phyloP scores from a whole-genome alignment of 2,329 filamentous ascomycete species.

The Apiospora aurea region DNA sequence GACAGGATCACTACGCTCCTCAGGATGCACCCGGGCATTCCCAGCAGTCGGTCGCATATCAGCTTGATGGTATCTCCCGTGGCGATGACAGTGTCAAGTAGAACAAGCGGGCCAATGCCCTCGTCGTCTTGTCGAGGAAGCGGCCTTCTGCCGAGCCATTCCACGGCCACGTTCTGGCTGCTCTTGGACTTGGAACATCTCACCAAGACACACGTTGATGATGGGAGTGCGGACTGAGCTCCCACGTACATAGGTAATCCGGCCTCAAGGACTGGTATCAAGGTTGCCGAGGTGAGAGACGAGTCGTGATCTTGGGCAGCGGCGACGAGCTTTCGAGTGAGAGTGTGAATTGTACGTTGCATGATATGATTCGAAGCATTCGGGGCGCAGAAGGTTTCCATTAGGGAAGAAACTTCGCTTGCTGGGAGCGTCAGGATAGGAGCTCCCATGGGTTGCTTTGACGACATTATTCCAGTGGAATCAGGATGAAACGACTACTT shows the following conservation, averaged over 20 bases:
- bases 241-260: not conserved
- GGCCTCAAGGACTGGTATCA: not conserved
- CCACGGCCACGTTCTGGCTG: not conserved
- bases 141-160: not conserved
- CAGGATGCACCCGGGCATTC: not conserved
- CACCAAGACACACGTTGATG: not conserved
- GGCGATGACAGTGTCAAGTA: not conserved
- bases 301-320: not conserved
- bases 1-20: not conserved
- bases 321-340: not conserved
- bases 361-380: not conserved
- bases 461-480: not conserved
- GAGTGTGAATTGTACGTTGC: not conserved
- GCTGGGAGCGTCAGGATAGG: not conserved
- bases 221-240: not conserved
- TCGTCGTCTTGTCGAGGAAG: not conserved
- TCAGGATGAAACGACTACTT: not conserved
- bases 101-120: not conserved
- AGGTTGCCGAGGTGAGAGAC: not conserved
- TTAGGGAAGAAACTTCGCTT: not conserved
- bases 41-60: not conserved
- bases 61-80: not conserved
- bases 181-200: not conserved
- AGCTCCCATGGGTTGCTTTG: not conserved
- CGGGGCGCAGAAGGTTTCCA: not conserved